These are phyloP conservation scores for Leucocoprinus sp. DNA, from an alignment of 768 basidiomycete species.

Conservation along the genomic window DNA sequence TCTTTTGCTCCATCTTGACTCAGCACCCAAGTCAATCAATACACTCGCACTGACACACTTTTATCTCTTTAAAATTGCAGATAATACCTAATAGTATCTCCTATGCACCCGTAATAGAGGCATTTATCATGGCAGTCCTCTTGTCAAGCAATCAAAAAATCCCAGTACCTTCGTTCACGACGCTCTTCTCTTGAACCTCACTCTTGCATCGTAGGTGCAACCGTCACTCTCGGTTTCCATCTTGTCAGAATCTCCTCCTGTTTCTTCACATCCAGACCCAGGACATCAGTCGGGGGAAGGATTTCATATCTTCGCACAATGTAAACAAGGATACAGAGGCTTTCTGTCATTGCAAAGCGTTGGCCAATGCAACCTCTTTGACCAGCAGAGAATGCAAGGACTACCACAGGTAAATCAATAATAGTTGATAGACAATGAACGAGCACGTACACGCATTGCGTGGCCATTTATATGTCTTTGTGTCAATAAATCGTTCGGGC, in stretches of 20 bases:
- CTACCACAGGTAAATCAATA: slow-evolving; percentile 8
- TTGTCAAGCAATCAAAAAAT: no score
- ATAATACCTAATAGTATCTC: no score
- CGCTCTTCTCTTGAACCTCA: slow-evolving; percentile 12
- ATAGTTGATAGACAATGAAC: background rate
- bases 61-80: no score
- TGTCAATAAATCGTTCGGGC: slow-evolving; percentile 45
- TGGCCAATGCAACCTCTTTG: slow-evolving; percentile 41
- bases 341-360: slow-evolving; percentile 37
- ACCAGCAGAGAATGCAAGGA: slow-evolving; percentile 38
- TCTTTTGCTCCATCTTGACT: no score
- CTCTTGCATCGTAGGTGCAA: slow-evolving; percentile 26
- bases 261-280: slow-evolving; percentile 18
- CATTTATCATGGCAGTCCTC: no score
- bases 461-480: slow-evolving; percentile 40
- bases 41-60: no score
- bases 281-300: slow-evolving; percentile 28
- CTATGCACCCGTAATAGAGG: no score
- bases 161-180: no score
- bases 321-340: slow-evolving; percentile 32
- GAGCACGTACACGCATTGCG: slow-evolving; percentile 36
- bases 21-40: no score
- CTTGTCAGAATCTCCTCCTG: slow-evolving; percentile 25
- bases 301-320: slow-evolving; percentile 35
- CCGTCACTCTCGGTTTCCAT: slow-evolving; percentile 30